Conservation (phyloP, 305 asterid genomes). For the Solanum hybrid region DNA sequence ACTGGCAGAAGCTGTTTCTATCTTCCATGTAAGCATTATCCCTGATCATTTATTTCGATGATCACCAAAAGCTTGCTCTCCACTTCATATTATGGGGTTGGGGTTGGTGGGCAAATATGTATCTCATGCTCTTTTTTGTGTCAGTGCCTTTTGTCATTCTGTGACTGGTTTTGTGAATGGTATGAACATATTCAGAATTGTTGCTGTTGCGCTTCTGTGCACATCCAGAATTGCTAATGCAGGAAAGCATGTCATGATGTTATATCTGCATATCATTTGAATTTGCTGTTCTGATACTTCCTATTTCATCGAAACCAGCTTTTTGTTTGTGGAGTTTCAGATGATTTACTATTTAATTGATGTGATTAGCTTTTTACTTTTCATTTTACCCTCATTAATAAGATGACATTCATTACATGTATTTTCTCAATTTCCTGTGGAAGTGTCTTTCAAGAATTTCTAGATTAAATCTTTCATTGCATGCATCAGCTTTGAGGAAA, state of each 20-base stretch:
- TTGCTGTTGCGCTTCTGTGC: background rate
- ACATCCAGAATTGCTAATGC: background rate
- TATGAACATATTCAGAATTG: background rate
- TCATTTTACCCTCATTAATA: background rate
- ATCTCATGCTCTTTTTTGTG: background rate
- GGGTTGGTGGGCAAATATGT: background rate
- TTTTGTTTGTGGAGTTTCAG: background rate
- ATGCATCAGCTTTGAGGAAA: background rate
- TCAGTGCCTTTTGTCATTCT: background rate
- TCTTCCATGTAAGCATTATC: slow-evolving; percentile 72
- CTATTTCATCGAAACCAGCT: background rate
- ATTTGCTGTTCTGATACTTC: background rate
- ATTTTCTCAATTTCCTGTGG: background rate
- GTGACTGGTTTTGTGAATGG: background rate
- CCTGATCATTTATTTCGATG: background rate
- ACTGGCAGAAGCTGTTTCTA: slow-evolving; percentile 84
- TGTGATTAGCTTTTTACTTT: background rate
- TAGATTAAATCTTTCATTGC: background rate
- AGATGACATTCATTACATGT: background rate
- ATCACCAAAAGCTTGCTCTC: background rate
- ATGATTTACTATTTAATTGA: background rate
- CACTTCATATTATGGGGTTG: background rate
- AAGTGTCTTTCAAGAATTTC: background rate
- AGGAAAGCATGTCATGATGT: background rate
- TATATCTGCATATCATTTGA: background rate